A percentile compares a stretch with the other conserved stretches of the same genome.
These are phyloP conservation scores for Batrachochytrium dendrobatidis DNA, from an alignment of 371 early-diverging fungal species.

Conservation along the genomic window DNA sequence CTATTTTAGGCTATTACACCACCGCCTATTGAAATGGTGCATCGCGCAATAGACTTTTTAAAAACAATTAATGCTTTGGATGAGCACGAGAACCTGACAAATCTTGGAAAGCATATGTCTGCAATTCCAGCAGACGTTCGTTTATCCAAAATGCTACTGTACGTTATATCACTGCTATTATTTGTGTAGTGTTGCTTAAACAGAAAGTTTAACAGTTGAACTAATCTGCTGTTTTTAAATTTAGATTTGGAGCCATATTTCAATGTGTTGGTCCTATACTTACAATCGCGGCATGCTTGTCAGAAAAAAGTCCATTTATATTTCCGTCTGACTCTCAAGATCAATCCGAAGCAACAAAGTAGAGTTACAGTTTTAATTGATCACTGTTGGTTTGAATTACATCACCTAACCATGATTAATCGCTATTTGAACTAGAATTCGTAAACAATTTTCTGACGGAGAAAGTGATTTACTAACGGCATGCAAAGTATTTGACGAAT, in stretches of 20 bases:
- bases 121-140: conserved; percentile 34
- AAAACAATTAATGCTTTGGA: background rate
- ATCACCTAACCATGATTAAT: background rate
- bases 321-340: conserved; percentile 51
- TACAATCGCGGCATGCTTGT: conserved; percentile 50
- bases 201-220: background rate
- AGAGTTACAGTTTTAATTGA: background rate
- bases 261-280: conserved; percentile 33
- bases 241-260: conserved; percentile 38
- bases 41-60: background rate
- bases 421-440: conserved; percentile 12
- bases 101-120: conserved; percentile 11
- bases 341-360: conserved; percentile 52
- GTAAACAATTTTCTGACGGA: conserved; percentile 51
- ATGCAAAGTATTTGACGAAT: conserved; percentile 56
- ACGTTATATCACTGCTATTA: background rate
- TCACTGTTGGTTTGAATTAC: background rate
- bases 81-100: background rate
- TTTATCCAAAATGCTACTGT: conserved; percentile 38
- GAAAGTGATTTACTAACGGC: conserved; percentile 66
- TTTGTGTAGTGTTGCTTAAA: background rate
- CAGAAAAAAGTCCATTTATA: conserved; percentile 48
- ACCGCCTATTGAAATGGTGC: background rate
- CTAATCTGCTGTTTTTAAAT: background rate
- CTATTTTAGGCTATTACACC: background rate